Evolutionary conservation across 768 basidiomycete genomes (phyloP).

Genomic region (Pleurotus citrinopileatus): DNA sequence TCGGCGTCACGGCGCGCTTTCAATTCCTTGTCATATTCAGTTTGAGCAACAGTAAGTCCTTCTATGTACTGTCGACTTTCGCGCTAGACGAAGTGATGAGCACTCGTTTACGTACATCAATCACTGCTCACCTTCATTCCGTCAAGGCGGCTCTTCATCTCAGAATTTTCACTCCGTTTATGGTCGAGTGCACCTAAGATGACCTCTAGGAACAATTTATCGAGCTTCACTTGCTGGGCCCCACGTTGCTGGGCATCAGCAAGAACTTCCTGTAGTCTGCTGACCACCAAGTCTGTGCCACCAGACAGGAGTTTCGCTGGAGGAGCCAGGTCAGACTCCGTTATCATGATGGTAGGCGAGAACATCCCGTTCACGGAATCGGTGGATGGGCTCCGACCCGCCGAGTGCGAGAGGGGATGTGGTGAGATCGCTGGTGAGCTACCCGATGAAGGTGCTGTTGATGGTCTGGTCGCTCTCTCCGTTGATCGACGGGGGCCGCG

Average conservation of each 20-base stretch:
- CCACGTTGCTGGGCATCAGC: constrained; percentile 58
- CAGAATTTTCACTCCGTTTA: constrained; percentile 53
- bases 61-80: constrained; percentile 91
- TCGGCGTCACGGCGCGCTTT: constrained; percentile 88
- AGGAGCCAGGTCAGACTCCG: constrained; percentile 34
- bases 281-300: constrained; percentile 41
- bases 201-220: constrained; percentile 69
- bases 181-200: constrained; percentile 67
- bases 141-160: constrained; percentile 77
- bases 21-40: constrained; percentile 91
- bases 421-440: constrained; percentile 31
- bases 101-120: background rate
- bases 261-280: constrained; percentile 60
- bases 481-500: background rate
- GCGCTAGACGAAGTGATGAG: constrained; percentile 46
- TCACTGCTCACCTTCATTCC: constrained; percentile 71
- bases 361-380: background rate
- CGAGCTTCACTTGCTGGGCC: constrained; percentile 62
- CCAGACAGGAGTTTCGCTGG: constrained; percentile 28
- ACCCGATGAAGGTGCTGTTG: background rate
- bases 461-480: background rate
- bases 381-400: background rate
- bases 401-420: background rate
- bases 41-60: constrained; percentile 88
- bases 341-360: constrained; percentile 38